Evolutionary conservation across 768 basidiomycete genomes (phyloP).

Genomic region (Phlegmacium glaucopus): DNA sequence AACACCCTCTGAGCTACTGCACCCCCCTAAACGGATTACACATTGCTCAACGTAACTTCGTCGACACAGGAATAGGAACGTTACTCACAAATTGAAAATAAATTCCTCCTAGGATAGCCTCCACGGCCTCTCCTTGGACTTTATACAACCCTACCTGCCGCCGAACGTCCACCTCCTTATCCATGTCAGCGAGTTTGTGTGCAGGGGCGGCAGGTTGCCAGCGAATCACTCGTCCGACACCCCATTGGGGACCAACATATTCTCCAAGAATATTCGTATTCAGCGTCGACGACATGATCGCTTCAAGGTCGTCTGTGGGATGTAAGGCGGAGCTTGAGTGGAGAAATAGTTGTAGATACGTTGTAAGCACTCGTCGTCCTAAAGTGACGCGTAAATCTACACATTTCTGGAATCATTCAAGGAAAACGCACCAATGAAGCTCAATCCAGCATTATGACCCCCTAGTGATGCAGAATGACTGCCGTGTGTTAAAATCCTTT

Average conservation of each 20-base stretch:
- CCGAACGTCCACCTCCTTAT: constrained; percentile 34
- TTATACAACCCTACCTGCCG: constrained; percentile 68
- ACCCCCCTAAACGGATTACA: constrained; percentile 37
- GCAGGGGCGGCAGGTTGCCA: constrained; percentile 63
- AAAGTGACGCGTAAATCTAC: background rate
- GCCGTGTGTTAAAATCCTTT: constrained; percentile 72
- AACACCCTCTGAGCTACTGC: constrained; percentile 47
- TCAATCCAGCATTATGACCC: constrained; percentile 71
- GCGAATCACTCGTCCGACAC: constrained; percentile 64
- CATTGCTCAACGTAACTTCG: constrained; percentile 3
- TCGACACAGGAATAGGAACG: background rate
- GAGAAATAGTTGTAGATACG: constrained; percentile 73
- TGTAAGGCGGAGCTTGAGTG: constrained; percentile 48
- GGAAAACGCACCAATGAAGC: constrained; percentile 62
- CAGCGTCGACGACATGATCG: constrained; percentile 50
- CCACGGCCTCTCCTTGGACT: constrained; percentile 72
- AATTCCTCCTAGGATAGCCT: constrained; percentile 72
- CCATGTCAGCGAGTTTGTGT: constrained; percentile 26
- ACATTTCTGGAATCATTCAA: background rate
- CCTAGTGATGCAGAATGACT: constrained; percentile 65
- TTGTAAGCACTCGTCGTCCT: constrained; percentile 78
- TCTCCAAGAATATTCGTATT: constrained; percentile 74
- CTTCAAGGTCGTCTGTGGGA: constrained; percentile 54
- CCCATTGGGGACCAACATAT: constrained; percentile 73
- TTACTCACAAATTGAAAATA: constrained; percentile 74